A percentile compares a stretch with the other conserved stretches of the same genome.
These are phyloP conservation scores for Boletus pseudo-olivaceus DNA, from an alignment of 768 basidiomycete genomes.

Conservation along the genomic window DNA sequence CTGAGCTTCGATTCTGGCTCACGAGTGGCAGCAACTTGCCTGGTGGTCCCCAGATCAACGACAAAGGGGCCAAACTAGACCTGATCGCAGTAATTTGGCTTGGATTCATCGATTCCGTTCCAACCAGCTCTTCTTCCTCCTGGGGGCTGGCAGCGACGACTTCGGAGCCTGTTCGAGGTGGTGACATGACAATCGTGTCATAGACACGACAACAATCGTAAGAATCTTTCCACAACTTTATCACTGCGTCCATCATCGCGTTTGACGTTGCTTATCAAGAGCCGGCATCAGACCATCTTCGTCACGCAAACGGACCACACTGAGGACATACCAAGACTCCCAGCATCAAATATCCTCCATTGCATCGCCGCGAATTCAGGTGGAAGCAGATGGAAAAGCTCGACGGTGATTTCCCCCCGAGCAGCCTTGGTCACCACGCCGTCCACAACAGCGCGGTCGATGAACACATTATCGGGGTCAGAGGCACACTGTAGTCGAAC, in stretches of 20 bases:
- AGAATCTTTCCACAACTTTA: slow-evolving; percentile 42
- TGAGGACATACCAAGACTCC: slow-evolving; percentile 48
- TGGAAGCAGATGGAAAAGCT: slow-evolving; percentile 54
- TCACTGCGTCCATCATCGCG: slow-evolving; percentile 64
- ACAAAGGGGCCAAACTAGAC: slow-evolving; percentile 42
- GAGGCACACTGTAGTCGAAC: slow-evolving; percentile 60
- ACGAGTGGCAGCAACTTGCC: slow-evolving; percentile 31
- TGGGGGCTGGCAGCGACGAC: background rate
- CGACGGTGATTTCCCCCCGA: slow-evolving; percentile 53
- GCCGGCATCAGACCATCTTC: background rate
- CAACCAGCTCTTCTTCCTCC: slow-evolving; percentile 11
- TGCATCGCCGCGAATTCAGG: slow-evolving; percentile 58
- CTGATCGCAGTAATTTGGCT: slow-evolving; percentile 53
- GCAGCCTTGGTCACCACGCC: slow-evolving; percentile 53
- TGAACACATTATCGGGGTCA: slow-evolving; percentile 47
- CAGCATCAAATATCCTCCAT: slow-evolving; percentile 63
- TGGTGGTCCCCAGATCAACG: slow-evolving; percentile 70
- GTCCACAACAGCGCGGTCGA: slow-evolving; percentile 48
- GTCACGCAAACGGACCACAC: background rate
- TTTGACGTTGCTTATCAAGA: slow-evolving; percentile 48
- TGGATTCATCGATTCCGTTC: slow-evolving; percentile 39
- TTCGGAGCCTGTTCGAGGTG: slow-evolving; percentile 19
- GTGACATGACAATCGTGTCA: slow-evolving; percentile 39
- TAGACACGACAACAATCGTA: slow-evolving; percentile 48
- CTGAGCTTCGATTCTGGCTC: background rate